Base-by-base conservation (phyloP, 805 yeast genomes). In the Saturnispora serradocipensis region DNA sequence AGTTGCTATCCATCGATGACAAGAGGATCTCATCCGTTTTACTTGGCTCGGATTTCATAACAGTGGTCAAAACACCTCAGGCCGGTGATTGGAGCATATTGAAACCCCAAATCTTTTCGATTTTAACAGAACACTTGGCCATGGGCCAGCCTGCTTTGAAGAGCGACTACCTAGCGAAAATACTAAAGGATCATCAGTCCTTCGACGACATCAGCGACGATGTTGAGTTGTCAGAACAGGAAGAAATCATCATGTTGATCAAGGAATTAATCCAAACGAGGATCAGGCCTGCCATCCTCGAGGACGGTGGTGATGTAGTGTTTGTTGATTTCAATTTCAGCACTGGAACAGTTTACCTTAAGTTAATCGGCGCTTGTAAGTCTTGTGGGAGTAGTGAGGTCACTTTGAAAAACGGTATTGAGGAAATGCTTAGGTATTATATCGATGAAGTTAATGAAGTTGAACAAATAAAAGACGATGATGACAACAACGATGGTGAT, bases 251-350 rank as follows among this genome's bases (percentile, higher is more conserved):
- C 43, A 81, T 86, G 30, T 85, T 90, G 85, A 88, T 93, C 61
- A 86, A 88, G 60, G 98, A 93, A 64, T 75, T 93, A 52, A 84
- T 95, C 52, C 95, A 86, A 54, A 93, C 99, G 2, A 81, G 97
- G 64, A 90, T 93, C 48, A 82, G 97, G 63, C 99, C 99, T 1
- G 97, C 98, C 1, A 89, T 93, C 53, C 96, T 89, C 70, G 99
- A 93, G 62, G 99, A 93, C 62, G 99, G 99, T 56, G 99, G 99
- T 34, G 98, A 93, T 63, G 83, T 93, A 55, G 90, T 88, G 60
- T 95, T 82, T 66, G 77, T 86, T 53, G 93, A 88, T 5, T 90
- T 87, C 64, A 88, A 87, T 52, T 88, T 85, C 56, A 87, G 84
- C 53, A 76, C 85, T 0, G 99, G 99, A 1, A 81, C 85, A 13